phyloP scores from a whole-genome alignment of 2,329 filamentous ascomycete species.

The Plenodomus tracheiphilus region DNA sequence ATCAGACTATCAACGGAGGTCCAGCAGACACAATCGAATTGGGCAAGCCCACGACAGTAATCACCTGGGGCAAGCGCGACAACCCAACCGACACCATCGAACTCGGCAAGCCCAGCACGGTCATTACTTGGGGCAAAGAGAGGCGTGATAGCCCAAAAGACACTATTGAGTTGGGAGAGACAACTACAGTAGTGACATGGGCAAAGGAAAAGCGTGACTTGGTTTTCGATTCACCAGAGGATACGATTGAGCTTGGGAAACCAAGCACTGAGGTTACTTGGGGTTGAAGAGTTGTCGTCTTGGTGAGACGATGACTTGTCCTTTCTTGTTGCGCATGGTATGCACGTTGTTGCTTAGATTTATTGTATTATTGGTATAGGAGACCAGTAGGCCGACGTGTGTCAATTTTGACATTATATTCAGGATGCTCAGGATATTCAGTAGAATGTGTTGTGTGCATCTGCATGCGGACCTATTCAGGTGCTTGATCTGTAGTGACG shows the following conservation, averaged over 20 bases:
- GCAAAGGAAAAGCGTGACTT: constrained; percentile 16
- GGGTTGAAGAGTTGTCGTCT: constrained; percentile 5
- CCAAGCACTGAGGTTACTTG: constrained; percentile 21
- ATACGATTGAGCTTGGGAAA: constrained; percentile 14
- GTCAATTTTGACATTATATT: too few species aligned
- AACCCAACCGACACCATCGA: constrained; percentile 11
- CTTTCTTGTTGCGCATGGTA: too few species aligned
- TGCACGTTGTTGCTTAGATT: background rate
- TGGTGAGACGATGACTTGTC: background rate
- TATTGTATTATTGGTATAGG: background rate
- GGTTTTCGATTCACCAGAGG: constrained; percentile 1
- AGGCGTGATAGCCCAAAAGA: constrained; percentile 1
- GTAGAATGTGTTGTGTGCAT: too few species aligned
- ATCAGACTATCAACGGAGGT: background rate
- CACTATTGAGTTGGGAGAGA: constrained; percentile 15
- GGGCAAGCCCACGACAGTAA: constrained; percentile 16
- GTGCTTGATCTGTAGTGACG: too few species aligned
- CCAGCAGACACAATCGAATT: constrained; percentile 17
- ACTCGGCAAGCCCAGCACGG: constrained; percentile 1
- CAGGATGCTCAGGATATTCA: too few species aligned
- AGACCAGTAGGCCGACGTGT: background rate
- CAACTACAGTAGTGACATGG: constrained; percentile 19
- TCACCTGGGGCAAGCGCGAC: constrained; percentile 24
- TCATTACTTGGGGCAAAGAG: constrained; percentile 5
- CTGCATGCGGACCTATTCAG: too few species aligned